A percentile compares a stretch with the other conserved stretches of the same genome.
Conservation (phyloP, 75 land plant genomes). For the Pinus taeda region DNA sequence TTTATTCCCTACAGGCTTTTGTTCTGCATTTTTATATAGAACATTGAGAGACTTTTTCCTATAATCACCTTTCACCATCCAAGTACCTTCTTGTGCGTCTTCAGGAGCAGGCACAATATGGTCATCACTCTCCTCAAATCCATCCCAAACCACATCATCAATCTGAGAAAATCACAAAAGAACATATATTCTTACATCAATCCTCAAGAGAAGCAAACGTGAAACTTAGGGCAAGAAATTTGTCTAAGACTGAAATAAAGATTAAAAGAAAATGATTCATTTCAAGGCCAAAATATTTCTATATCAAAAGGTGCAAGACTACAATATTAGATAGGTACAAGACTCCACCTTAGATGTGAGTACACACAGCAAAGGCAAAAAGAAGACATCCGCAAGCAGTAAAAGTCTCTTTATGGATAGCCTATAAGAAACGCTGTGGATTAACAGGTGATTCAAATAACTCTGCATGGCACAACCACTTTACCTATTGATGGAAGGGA, state of each 20-base stretch:
- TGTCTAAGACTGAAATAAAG: not conserved
- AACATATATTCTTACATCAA: not conserved
- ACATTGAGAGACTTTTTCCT: slow-evolving; percentile 18
- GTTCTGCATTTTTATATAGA: not conserved
- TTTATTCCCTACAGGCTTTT: not conserved
- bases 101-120: slow-evolving; percentile 50
- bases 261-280: not conserved
- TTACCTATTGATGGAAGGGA: not conserved
- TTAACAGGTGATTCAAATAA: not conserved
- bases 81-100: slow-evolving; percentile 14
- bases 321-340: not conserved
- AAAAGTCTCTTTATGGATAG: not conserved
- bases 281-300: not conserved
- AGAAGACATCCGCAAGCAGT: not conserved
- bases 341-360: not conserved
- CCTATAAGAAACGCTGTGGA: not conserved
- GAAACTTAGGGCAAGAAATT: not conserved
- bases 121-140: slow-evolving; percentile 36
- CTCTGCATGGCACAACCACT: not conserved
- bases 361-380: not conserved
- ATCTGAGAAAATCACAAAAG: slow-evolving; percentile 35
- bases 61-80: slow-evolving; percentile 13
- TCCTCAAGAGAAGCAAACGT: not conserved
- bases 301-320: not conserved
- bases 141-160: slow-evolving; percentile 53